Evolutionary conservation across 208 protist species (phyloP).

Genomic region (Entamoeba invadens): DNA sequence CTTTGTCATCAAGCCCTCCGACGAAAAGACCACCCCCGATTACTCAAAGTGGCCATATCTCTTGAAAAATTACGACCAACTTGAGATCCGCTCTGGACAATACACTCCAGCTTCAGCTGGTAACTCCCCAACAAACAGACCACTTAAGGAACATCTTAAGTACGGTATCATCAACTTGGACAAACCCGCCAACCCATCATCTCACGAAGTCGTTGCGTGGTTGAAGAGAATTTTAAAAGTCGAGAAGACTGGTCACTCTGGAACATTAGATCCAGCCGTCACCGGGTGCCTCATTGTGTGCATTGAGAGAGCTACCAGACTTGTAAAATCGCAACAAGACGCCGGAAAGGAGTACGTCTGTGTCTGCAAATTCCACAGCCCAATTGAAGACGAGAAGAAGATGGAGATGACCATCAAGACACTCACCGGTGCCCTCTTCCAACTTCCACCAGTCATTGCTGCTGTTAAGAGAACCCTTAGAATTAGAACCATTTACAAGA

Average conservation of each 20-base stretch:
- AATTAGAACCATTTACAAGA: constrained; percentile 93
- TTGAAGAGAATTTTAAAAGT: constrained; percentile 87
- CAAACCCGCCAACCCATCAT: constrained; percentile 98
- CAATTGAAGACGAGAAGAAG: constrained; percentile 54
- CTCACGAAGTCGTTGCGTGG: constrained; percentile 99
- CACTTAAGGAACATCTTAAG: constrained; percentile 79
- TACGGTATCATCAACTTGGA: constrained; percentile 99
- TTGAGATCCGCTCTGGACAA: constrained; percentile 80
- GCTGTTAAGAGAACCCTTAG: constrained; percentile 90
- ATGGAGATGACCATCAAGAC: constrained; percentile 62
- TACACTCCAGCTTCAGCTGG: constrained; percentile 85
- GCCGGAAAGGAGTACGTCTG: constrained; percentile 96
- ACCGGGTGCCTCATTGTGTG: constrained; percentile 97
- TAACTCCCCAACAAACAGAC: constrained; percentile 80
- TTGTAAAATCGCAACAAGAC: constrained; percentile 96
- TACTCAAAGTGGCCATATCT: constrained; percentile 5
- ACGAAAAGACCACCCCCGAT: neutral
- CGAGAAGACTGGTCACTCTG: constrained; percentile 96
- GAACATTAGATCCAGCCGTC: constrained; percentile 92
- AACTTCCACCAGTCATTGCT: constrained; percentile 90
- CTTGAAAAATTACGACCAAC: constrained; percentile 78
- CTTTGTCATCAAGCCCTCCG: neutral
- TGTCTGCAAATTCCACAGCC: constrained; percentile 79
- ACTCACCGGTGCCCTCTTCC: constrained; percentile 91
- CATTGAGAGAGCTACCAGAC: constrained; percentile 87